Conservation (phyloP, 108 stramenopile species). For the Fragilariopsis cylindrus region DNA sequence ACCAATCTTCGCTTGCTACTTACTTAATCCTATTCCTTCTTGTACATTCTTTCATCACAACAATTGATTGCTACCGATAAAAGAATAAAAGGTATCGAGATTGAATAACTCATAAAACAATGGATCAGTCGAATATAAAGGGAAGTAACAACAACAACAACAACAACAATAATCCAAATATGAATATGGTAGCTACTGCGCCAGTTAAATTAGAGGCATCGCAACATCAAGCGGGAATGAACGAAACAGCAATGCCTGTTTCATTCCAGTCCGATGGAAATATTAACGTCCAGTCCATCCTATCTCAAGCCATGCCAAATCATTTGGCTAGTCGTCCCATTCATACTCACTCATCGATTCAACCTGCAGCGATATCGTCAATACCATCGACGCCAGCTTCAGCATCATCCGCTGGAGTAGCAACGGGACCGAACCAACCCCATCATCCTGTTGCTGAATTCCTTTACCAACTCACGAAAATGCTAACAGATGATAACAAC, state of each 20-base stretch:
- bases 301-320: not conserved
- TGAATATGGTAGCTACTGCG: constrained; percentile 9
- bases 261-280: too few relatives aligned
- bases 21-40: too few relatives aligned
- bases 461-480: constrained; percentile 88
- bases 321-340: not conserved
- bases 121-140: not conserved
- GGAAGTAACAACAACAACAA: too few relatives aligned
- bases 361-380: not conserved
- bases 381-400: constrained; percentile 3
- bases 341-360: not conserved
- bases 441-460: constrained; percentile 60
- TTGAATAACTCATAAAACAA: not conserved
- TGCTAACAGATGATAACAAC: constrained; percentile 86
- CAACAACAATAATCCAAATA: not conserved
- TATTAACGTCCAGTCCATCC: not conserved
- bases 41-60: too few relatives aligned
- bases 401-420: not conserved
- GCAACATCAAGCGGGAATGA: too few relatives aligned
- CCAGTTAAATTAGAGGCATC: not conserved
- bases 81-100: too few relatives aligned
- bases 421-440: constrained; percentile 14
- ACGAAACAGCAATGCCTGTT: too few relatives aligned
- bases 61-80: too few relatives aligned
- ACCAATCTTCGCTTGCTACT: too few relatives aligned